A percentile compares a stretch with the other conserved stretches of the same genome.
Conservation (phyloP, 306 rosid genomes). For the Vicia faba region DNA sequence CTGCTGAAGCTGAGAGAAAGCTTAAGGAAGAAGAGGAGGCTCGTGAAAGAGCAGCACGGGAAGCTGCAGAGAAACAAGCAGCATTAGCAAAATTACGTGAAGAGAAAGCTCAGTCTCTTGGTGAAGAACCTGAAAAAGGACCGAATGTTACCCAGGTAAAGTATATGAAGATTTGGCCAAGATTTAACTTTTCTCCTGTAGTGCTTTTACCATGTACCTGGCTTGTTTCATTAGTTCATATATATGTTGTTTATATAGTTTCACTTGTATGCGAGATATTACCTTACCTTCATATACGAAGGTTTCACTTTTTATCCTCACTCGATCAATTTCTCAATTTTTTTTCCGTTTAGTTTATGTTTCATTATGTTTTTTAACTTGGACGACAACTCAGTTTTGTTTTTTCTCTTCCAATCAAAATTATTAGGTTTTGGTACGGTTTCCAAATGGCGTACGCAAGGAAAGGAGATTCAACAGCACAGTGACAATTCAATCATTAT, state of each 20-base stretch:
- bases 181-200: slow-evolving; percentile 15
- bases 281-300: not conserved
- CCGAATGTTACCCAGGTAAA: slow-evolving; percentile 86
- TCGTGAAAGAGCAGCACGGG: slow-evolving; percentile 78
- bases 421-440: slow-evolving; percentile 87
- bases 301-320: slow-evolving; percentile 13
- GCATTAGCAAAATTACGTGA: slow-evolving; percentile 74
- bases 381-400: slow-evolving; percentile 16
- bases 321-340: slow-evolving; percentile 1
- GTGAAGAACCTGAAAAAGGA: slow-evolving; percentile 93
- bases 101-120: slow-evolving; percentile 83
- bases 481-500: slow-evolving; percentile 64
- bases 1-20: slow-evolving; percentile 92
- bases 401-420: slow-evolving; percentile 9
- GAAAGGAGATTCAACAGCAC: slow-evolving; percentile 85
- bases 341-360: slow-evolving; percentile 3
- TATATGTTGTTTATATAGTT: not conserved
- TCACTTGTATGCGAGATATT: not conserved
- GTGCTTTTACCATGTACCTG: slow-evolving; percentile 14
- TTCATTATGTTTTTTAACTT: slow-evolving; percentile 7
- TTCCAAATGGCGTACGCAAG: slow-evolving; percentile 91
- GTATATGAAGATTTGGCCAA: slow-evolving; percentile 17
- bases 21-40: slow-evolving; percentile 90
- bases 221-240: slow-evolving; percentile 10
- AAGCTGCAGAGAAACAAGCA: slow-evolving; percentile 90